These are phyloP conservation scores for Lactifluus piperatus DNA, from an alignment of 768 basidiomycete genomes.

Conservation along the genomic window DNA sequence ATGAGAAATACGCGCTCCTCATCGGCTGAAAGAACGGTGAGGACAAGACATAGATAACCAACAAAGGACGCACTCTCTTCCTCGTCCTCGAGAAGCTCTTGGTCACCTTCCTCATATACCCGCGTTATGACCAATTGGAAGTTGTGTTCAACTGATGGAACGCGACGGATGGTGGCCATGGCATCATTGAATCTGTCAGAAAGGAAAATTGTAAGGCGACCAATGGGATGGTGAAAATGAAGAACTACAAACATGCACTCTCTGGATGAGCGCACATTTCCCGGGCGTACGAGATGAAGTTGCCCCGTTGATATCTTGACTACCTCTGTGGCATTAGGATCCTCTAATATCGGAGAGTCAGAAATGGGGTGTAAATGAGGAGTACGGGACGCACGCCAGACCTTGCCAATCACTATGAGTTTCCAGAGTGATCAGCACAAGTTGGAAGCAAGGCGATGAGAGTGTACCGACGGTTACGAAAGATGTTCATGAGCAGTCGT, in stretches of 20 bases:
- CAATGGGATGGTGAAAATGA: background rate
- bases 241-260: slow-evolving; percentile 84
- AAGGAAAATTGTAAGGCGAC: background rate
- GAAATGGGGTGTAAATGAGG: background rate
- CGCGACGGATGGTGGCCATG: slow-evolving; percentile 86
- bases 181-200: slow-evolving; percentile 81
- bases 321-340: slow-evolving; percentile 90
- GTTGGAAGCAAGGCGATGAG: slow-evolving; percentile 4
- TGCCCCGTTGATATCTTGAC: slow-evolving; percentile 90
- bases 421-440: slow-evolving; percentile 21
- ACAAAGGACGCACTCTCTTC: slow-evolving; percentile 57
- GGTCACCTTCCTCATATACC: slow-evolving; percentile 95
- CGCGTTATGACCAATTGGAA: slow-evolving; percentile 93
- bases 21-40: slow-evolving; percentile 49
- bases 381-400: slow-evolving; percentile 71
- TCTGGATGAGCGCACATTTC: slow-evolving; percentile 81
- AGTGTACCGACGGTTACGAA: slow-evolving; percentile 59
- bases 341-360: slow-evolving; percentile 47
- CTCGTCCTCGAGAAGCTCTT: slow-evolving; percentile 89
- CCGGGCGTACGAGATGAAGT: slow-evolving; percentile 85
- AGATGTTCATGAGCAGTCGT: slow-evolving; percentile 66
- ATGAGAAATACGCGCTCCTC: slow-evolving; percentile 92
- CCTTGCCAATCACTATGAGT: slow-evolving; percentile 65
- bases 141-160: slow-evolving; percentile 65
- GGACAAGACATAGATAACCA: background rate